Evolutionary conservation across 2,329 filamentous ascomycete genomes (phyloP).

Genomic region (Tolypocladium ophioglossoides): DNA sequence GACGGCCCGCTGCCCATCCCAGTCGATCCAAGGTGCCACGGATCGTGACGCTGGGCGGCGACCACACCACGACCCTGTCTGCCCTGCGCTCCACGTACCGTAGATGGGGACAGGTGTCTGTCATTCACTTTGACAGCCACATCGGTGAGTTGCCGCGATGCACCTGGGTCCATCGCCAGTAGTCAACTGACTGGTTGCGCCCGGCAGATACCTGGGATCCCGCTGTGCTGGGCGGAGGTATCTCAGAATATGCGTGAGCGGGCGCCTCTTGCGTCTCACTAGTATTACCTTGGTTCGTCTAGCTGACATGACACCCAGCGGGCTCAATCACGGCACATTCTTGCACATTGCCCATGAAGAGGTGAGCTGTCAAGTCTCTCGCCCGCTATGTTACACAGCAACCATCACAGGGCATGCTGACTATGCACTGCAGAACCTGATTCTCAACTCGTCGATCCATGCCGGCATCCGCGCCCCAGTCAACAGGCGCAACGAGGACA

Average conservation of each 20-base stretch:
- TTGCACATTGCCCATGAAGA: slow-evolving; percentile 14
- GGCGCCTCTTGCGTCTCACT: background rate
- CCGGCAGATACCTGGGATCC: background rate
- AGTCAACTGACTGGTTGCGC: background rate
- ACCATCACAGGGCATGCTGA: background rate
- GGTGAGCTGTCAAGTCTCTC: background rate
- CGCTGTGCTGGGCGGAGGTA: background rate
- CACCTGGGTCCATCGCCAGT: too few relatives aligned
- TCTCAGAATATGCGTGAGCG: background rate
- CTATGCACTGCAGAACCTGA: slow-evolving; percentile 29
- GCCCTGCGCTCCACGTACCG: slow-evolving; percentile 52
- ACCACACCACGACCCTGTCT: slow-evolving; percentile 57
- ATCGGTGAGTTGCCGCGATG: slow-evolving; percentile 4
- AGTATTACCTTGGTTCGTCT: background rate
- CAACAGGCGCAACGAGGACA: slow-evolving; percentile 29
- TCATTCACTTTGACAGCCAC: slow-evolving; percentile 62
- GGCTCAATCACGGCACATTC: slow-evolving; percentile 13
- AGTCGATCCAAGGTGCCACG: slow-evolving; percentile 6
- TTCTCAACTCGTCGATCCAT: slow-evolving; percentile 63
- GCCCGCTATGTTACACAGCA: background rate
- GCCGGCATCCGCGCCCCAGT: slow-evolving; percentile 69
- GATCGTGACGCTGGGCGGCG: slow-evolving; percentile 58
- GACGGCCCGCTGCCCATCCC: slow-evolving; percentile 4
- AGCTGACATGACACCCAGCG: slow-evolving; percentile 1
- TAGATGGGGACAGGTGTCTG: slow-evolving; percentile 50